Evolutionary conservation across 2,329 filamentous ascomycete genomes (phyloP).

Genomic region (Huntiella decipiens): DNA sequence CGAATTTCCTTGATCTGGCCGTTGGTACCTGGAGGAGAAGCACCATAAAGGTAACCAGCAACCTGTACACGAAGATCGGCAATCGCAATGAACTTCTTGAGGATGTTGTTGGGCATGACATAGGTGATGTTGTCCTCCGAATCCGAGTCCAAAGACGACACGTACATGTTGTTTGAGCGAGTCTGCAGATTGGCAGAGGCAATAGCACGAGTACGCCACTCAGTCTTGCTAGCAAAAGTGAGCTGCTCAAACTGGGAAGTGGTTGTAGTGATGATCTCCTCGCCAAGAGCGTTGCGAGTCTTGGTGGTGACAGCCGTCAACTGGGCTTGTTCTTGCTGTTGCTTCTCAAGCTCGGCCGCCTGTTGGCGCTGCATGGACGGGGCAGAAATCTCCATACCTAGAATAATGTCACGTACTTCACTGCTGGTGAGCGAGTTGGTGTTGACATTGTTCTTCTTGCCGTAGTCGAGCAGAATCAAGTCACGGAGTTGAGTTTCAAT

Average conservation of each 20-base stretch:
- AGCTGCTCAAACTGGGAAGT: constrained; percentile 97
- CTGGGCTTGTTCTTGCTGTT: constrained; percentile 91
- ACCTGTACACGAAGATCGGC: constrained; percentile 92
- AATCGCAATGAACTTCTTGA: constrained; percentile 96
- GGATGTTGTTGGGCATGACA: constrained; percentile 96
- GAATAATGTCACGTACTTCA: constrained; percentile 93
- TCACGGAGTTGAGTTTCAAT: constrained; percentile 94
- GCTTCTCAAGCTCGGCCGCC: constrained; percentile 96
- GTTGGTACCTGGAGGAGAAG: constrained; percentile 85
- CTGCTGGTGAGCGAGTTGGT: constrained; percentile 89
- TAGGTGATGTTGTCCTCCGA: constrained; percentile 75
- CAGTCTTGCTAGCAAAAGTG: constrained; percentile 94
- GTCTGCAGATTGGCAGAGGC: constrained; percentile 90
- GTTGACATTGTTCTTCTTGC: constrained; percentile 99
- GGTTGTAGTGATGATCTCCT: constrained; percentile 95
- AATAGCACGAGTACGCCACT: constrained; percentile 93
- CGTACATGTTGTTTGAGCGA: constrained; percentile 93
- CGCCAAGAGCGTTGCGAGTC: constrained; percentile 90
- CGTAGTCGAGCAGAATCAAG: constrained; percentile 92
- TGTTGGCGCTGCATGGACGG: constrained; percentile 97
- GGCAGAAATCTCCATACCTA: constrained; percentile 98
- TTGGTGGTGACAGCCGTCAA: constrained; percentile 94
- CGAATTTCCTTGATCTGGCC: constrained; percentile 93
- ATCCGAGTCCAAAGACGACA: constrained; percentile 84
- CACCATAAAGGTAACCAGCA: constrained; percentile 85